These are phyloP conservation scores for Lachnellula subtilissima DNA, from an alignment of 2,329 filamentous ascomycete species.

Conservation along the genomic window DNA sequence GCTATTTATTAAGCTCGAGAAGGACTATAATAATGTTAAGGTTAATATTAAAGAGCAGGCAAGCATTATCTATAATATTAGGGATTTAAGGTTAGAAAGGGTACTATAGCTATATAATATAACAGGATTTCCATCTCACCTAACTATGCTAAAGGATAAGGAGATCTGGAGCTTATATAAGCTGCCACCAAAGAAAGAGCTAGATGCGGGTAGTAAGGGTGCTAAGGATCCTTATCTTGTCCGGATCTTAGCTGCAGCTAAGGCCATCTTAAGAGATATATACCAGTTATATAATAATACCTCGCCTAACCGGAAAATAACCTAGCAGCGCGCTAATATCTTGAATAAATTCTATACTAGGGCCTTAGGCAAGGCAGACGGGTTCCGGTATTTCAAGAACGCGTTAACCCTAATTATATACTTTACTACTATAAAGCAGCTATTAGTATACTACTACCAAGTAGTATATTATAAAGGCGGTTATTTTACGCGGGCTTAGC, in stretches of 20 bases:
- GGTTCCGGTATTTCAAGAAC: conserved; percentile 13
- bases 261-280: conserved; percentile 6
- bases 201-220: background rate
- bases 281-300: conserved; percentile 2
- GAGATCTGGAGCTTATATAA: conserved; percentile 13
- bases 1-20: too few species aligned
- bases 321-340: conserved; percentile 11
- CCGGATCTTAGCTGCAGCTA: conserved; percentile 6
- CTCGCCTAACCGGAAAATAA: conserved; percentile 12
- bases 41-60: too few species aligned
- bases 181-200: conserved; percentile 9
- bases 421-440: conserved; percentile 13
- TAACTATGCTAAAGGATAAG: background rate
- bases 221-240: conserved; percentile 8
- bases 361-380: background rate
- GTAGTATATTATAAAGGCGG: conserved; percentile 1
- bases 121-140: too few species aligned
- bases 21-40: too few species aligned
- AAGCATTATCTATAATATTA: too few species aligned
- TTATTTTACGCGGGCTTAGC: conserved; percentile 1
- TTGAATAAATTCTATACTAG: conserved; percentile 12
- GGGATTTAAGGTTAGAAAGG: too few species aligned
- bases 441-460: conserved; percentile 13
- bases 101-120: too few species aligned
- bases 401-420: conserved; percentile 8